Base-by-base conservation (phyloP, 129 eudicot species). In the Daucus carota region DNA sequence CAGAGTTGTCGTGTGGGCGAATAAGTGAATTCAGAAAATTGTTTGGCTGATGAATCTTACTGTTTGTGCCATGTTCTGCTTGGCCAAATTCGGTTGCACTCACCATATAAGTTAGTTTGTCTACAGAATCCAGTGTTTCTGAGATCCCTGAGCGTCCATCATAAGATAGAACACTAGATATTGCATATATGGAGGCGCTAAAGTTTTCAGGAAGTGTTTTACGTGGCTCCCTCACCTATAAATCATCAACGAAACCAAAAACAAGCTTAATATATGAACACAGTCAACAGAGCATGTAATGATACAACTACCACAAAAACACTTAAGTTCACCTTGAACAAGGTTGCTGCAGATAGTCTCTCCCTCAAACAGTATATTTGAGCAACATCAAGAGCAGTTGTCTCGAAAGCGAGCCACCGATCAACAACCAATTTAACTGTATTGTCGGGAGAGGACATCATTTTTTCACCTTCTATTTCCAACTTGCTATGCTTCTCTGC, bases 311-410 rank as follows among this genome's bases (percentile, higher is more conserved):
- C 33, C 40, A 15, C 65, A 41, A 7, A n/a, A 68, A 70, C 40
- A 48, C 22, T 34, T 33, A 41, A 70, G 59, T 77, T 84, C 82
- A 95, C 99, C 79, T 89, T 89, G 76, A 86, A 88, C 81, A 85
- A 80, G 42, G 87, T 76, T 73, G 99, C 97, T 9, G 94, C 94
- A 54, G 95, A 85, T 72, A 95, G 70, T 72, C 99, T 83, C 80
- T 95, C 97, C 80, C 99, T 88, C 78, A 95, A 81, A 82, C 99
- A 95, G 85, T 95, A 95, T 43, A 91, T 84, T 66, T 95, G 96
- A 76, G 99, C 99, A 84, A 81, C 87, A 76, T 95, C 96, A 33
- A 95, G 86, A 57, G 99, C 99, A 0, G 87, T 86, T 32, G 95
- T 81, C 85, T 89, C 81, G 17, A 89, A 95, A 60, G 85, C 82